Evolutionary conservation across 1,284 basidiomycete genomes (phyloP).

Genomic region (Boletus sp.): DNA sequence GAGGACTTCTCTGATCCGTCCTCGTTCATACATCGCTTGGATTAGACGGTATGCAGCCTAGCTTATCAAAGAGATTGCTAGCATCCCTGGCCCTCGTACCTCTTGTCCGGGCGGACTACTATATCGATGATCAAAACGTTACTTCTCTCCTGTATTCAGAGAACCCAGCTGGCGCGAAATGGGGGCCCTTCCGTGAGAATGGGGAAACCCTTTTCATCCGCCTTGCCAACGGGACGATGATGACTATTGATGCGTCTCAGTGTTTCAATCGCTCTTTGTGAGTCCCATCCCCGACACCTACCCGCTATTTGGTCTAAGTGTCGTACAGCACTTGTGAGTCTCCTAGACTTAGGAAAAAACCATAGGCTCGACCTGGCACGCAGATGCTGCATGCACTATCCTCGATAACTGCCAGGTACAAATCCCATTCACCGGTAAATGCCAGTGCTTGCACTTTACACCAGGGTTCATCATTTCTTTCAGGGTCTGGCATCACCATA

Average conservation of each 20-base stretch:
- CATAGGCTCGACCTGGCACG: background rate
- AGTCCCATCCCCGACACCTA: background rate
- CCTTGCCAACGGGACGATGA: slow-evolving; percentile 18
- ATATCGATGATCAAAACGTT: slow-evolving; percentile 26
- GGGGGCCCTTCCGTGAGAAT: slow-evolving; percentile 17
- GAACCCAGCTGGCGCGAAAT: slow-evolving; percentile 19
- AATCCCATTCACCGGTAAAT: slow-evolving; percentile 24
- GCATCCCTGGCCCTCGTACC: slow-evolving; percentile 5
- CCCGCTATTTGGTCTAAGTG: background rate
- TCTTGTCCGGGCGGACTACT: slow-evolving; percentile 21
- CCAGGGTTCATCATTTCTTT: slow-evolving; percentile 1
- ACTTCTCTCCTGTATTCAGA: slow-evolving; percentile 23
- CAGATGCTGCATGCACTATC: slow-evolving; percentile 21
- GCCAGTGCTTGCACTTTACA: background rate
- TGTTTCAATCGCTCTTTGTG: slow-evolving; percentile 28
- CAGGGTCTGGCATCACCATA: slow-evolving; percentile 27
- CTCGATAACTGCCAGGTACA: slow-evolving; percentile 21
- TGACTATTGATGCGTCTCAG: slow-evolving; percentile 23
- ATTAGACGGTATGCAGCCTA: slow-evolving; percentile 10
- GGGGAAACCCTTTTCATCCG: slow-evolving; percentile 17
- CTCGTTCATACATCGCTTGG: background rate
- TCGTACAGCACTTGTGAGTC: slow-evolving; percentile 17
- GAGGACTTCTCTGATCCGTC: background rate
- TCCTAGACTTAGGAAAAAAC: background rate
- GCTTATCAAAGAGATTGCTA: slow-evolving; percentile 6